phyloP scores from a whole-genome alignment of 441 rosid species.

The Corymbia calophylla region DNA sequence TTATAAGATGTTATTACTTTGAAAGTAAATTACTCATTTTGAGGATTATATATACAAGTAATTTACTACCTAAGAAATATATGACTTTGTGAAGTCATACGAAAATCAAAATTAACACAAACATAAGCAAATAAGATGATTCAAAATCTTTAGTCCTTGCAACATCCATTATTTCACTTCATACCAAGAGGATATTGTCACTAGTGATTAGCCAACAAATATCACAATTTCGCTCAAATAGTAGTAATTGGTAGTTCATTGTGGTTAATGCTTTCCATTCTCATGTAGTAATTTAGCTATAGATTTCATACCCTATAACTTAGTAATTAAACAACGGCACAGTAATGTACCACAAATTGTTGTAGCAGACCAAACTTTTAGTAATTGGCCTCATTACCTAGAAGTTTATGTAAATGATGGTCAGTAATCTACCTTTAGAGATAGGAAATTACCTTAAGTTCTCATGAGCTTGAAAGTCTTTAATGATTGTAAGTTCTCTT shows the following conservation, averaged over 20 bases:
- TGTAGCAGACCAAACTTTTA: neutral
- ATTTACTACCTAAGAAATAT: neutral
- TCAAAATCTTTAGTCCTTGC: neutral
- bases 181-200: neutral
- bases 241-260: rapidly evolving
- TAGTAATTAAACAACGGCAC: neutral
- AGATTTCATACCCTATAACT: neutral
- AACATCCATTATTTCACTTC: neutral
- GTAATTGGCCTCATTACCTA: neutral
- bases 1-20: neutral
- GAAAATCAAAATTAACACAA: neutral
- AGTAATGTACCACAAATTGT: neutral
- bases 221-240: neutral
- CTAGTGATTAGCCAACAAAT: neutral
- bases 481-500: neutral
- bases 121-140: neutral
- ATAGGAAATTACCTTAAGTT: neutral
- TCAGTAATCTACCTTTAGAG: neutral
- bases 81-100: rapidly evolving
- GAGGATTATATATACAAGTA: neutral
- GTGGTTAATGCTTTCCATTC: neutral
- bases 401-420: neutral
- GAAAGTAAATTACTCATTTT: neutral
- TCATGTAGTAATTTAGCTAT: neutral
- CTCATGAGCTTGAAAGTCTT: neutral